Base-by-base conservation (phyloP, 371 early-diverging fungal genomes). In the Circinella minor region DNA sequence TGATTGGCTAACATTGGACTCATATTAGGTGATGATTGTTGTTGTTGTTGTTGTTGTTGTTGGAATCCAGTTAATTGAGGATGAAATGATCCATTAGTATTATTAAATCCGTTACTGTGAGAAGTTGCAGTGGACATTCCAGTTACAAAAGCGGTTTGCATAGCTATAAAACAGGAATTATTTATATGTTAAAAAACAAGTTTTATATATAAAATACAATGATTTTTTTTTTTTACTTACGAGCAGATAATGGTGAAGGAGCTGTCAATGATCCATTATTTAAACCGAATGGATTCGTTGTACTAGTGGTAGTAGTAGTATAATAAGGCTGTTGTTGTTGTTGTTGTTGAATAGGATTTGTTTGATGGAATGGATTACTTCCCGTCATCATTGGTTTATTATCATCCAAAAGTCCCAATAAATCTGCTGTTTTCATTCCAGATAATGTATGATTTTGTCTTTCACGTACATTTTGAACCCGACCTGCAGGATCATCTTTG, bases 281-380 rank as follows among this genome's bases (percentile, higher is more conserved):
- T 3, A 39, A 27, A 15, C 57, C 61, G 46, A 59, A 61, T 63
- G 72, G 67, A 48, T 67, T 65, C 0, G 54, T 46, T 13, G 67
- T 27, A 27, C 27, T 27, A 27, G 27, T n/a, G 14, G 51, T 66
- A 8, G 1, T 18, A 38, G 36, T 13, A 39, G 34, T 20, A 65
- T 55, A 64, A 27, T 48, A 55, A 61, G 62, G 64, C 13, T 70
- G 71, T 65, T 48, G 72, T 39, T 71, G 71, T 27, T 71, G 74
- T 60, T 66, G 71, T 27, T 65, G 63, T 49, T 73, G 74, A 51
- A 70, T 72, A 34, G 75, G 75, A 46, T 71, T n/a, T 55, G 76
- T 54, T 46, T 43, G 65, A 49, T 73, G 71, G 49, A 77, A 77
- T 43, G 68, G 71, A 55, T 74, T 71, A 17, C 67, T 36, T 39